Evolutionary conservation across 2,329 filamentous ascomycete genomes (phyloP), one percentile per base, ranked within the genome.

Genomic region (Cyphellophora europaea): DNA sequence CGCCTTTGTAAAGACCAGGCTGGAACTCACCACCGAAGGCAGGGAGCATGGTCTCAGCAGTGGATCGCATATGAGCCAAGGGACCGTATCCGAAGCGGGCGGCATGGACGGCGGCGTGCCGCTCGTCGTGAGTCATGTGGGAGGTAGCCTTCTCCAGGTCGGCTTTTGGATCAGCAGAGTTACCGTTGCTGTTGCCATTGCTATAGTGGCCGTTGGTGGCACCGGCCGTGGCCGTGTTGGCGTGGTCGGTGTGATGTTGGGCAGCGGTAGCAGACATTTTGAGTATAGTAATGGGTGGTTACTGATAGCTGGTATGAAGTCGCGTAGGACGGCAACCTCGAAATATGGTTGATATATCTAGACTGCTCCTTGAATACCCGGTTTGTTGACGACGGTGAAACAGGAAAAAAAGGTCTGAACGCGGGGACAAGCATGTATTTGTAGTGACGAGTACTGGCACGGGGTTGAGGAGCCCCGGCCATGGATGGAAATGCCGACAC

Each of bases 11-110:
- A 35, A 72, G 62, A 62, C 79, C 79, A 33, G 81, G 79, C 58
- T 86, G 78, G 58, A 84, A 77, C 51, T 79, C 77, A 63, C 79
- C 79, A 45, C 78, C 81, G 52, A 82, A 82, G 50, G 81, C 71
- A 14, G 43, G 45, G 10, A 49, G 36, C 21, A 42, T 36, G 14
- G 27, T 37, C n/a, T 35, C 37, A 14, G 36, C 59, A 62, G 55
- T 41, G 32, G 65, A 62, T 52, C 64, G 62, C 45, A 66, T 53
- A 27, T 69, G 64, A 6, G 69, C 63, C 36, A 74, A 57, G 33
- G 71, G 71, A 18, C 65, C 65, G 43, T 68, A 67, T 17, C 63
- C 65, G 45, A 67, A 67, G 39, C 62, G 61, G 32, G 63, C 61
- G 32, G 63, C 63, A 15, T 57, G 57, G 35, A 55, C 52, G 29